phyloP scores from a whole-genome alignment of 805 yeast species.

The Candida incommunis region DNA sequence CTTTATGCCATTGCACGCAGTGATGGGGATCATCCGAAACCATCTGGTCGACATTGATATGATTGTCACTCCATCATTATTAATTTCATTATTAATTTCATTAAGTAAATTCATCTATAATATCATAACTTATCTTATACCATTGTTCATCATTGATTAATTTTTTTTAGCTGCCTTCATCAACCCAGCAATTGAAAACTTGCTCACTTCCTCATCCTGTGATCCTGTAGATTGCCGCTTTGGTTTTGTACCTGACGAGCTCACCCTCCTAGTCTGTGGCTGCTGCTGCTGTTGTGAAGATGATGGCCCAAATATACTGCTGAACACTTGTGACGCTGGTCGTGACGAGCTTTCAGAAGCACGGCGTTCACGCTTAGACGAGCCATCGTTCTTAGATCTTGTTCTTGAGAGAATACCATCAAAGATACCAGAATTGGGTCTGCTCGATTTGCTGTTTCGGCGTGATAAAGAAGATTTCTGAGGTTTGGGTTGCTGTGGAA shows the following conservation, averaged over 20 bases:
- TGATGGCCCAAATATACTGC: not conserved
- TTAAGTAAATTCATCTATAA: no score
- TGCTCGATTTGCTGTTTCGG: not conserved
- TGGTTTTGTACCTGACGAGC: not conserved
- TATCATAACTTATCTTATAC: no score
- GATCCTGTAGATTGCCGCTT: not conserved
- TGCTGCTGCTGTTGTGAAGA: not conserved
- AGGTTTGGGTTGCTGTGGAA: not conserved
- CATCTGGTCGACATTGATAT: no score
- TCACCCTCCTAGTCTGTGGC: not conserved
- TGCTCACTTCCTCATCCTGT: not conserved
- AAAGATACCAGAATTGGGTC: not conserved
- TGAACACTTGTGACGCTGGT: not conserved
- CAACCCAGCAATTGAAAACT: not conserved
- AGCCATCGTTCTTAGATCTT: not conserved
- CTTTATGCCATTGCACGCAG: no score
- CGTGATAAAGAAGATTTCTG: not conserved
- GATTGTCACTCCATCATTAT: no score
- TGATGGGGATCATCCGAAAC: no score
- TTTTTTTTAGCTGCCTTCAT: slow-evolving; percentile 10
- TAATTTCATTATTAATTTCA: no score
- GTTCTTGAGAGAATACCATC: not conserved
- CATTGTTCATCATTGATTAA: no score
- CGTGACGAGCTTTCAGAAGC: not conserved
- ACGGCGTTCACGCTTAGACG: not conserved